Base-by-base conservation (phyloP, 257 asterid genomes). In the Solanum tacnaense region DNA sequence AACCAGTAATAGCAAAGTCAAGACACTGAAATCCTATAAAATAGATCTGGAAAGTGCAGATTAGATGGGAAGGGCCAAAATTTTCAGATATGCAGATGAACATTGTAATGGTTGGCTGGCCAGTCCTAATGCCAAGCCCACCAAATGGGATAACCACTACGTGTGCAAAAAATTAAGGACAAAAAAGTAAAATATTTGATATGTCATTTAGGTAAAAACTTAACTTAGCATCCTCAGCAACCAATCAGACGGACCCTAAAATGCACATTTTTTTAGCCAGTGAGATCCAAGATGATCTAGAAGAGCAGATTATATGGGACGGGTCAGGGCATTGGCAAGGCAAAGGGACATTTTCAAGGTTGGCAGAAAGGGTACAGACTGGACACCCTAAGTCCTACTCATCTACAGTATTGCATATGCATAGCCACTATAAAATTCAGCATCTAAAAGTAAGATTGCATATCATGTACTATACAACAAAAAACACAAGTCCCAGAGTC, bases 1-100 rank as follows among this genome's bases (percentile, higher is more conserved):
- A 87, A 89, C 72, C 89, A 93, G 46, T 88, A 44, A 88, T 10
- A 49, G 70, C 10, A 81, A 44, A 3, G 41, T 81, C 85, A 81
- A 81, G 41, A 46, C 68, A 81, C 29, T 46, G 68, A 82, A 49
- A 29, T 29, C 27, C 29, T 18, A 49, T 82, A 49, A 82, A 18
- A 49, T 49, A 49, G 68, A 31, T 82, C 86, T 29, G 70, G 44
- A 82, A 49, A 82, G 1, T 49, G 70, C 86, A 49, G 41, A 82
- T 29, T 31, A 46, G 18, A 49, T 41, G 27, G 20, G 41, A 82
- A 82, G 27, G 70, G 29, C 44, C 86, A 49, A 82, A 21, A 2
- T 79, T 49, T 49, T 82, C 86, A 49, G 86, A 39, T 82, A 82
- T 10, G 27, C 70, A 29, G 25, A 82, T 13, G 20, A 49, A 31